Evolutionary conservation across 768 basidiomycete genomes (phyloP), one percentile per base, ranked within the genome.

Genomic region (Trichaptum fuscoviolaceum): DNA sequence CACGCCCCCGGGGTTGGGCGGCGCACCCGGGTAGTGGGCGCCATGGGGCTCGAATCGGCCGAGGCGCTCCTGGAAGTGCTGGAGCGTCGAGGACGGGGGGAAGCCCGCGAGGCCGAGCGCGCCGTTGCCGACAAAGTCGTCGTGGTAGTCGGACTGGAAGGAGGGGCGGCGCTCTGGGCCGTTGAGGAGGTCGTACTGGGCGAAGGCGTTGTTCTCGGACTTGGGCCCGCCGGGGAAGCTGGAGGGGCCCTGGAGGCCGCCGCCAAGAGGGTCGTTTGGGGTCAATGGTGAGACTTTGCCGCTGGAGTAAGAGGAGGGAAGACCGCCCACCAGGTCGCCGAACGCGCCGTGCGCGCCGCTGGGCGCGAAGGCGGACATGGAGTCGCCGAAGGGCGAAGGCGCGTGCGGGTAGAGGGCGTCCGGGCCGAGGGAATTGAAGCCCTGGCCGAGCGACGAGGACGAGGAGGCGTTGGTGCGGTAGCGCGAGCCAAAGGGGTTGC

Each of bases 221-320:
- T 82, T 91, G 69, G 88, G 87, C 73, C 91, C 90, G 17, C 79
- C 75, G 24, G 86, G 79, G 71, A 87, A 89, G 7, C 75, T 80
- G 18, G 84, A 78, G 6, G 83, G 75, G 68, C 84, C 84, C 70
- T 87, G 87, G 8, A 91, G 79, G 6, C 42, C 42, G 62, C 80
- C 80, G 66, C 79, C 77, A 67, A 86, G 84, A 58, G 85, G 79
- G 75, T 91, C 90, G 70, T 76, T 87, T 35, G 90, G 89, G 15
- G 89, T 89, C 58, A 91, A 80, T 0, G 91, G 89, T 23, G 91
- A 91, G 63, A 87, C 88, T 76, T 91, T 92, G 68, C 89, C 90
- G 67, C 85, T 87, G 78, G 81, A 83, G 77, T 87, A 85, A 18
- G 87, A 88, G 2, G 87, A 87, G 25, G 87, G 80, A 24, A 88